Percentiles rank a stretch among this genome's conserved stretches.
Conservation (phyloP, 805 yeast species). For the Metschnikowia continentalis region DNA sequence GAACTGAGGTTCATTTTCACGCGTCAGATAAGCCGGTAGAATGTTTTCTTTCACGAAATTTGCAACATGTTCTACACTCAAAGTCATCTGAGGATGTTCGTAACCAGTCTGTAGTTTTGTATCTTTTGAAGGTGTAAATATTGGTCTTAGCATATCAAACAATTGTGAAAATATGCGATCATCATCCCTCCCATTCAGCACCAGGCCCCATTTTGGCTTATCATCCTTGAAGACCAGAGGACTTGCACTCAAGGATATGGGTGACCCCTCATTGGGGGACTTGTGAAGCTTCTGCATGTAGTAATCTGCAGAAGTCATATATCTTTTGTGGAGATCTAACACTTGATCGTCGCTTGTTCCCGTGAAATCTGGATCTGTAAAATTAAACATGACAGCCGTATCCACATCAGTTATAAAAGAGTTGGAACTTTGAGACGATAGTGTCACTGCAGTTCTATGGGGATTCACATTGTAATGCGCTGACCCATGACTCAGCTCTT, state of each 20-base stretch:
- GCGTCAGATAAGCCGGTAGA: neutral
- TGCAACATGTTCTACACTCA: constrained; percentile 9
- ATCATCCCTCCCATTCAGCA: constrained; percentile 4
- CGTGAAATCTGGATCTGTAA: constrained; percentile 10
- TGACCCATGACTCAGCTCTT: neutral
- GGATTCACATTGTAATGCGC: constrained; percentile 1
- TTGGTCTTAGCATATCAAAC: constrained; percentile 7
- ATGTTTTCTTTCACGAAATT: constrained; percentile 6
- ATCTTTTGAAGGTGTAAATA: constrained; percentile 10
- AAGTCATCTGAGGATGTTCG: constrained; percentile 1
- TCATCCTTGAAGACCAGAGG: constrained; percentile 1
- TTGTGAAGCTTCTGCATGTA: constrained; percentile 12
- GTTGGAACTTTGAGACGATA: constrained; percentile 16
- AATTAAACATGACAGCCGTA: constrained; percentile 8
- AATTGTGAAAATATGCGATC: constrained; percentile 2
- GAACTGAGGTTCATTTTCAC: neutral
- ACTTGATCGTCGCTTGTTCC: constrained; percentile 4
- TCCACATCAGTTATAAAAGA: constrained; percentile 9
- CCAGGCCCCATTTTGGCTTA: constrained; percentile 2
- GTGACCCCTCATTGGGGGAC: neutral
- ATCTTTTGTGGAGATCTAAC: constrained; percentile 13
- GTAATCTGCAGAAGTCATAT: constrained; percentile 14
- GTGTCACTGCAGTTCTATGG: constrained; percentile 5
- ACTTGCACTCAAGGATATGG: neutral
- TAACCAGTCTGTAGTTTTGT: constrained; percentile 2